Conservation (phyloP, 495 filamentous ascomycete species). For the Aspergillus sclerotioniger region DNA sequence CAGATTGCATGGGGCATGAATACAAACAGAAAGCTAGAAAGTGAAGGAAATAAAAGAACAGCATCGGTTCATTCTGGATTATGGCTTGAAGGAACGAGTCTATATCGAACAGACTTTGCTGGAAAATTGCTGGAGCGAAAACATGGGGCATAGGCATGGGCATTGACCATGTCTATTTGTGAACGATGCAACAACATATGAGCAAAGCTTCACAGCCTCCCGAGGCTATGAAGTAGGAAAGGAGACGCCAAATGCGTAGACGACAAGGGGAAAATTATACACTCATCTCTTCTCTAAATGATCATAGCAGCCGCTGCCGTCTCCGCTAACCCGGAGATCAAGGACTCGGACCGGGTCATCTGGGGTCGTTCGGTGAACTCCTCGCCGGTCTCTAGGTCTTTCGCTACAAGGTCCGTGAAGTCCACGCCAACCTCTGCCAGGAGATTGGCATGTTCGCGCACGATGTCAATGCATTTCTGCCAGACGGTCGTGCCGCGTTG, state of each 20-base stretch:
- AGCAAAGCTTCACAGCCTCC: neutral
- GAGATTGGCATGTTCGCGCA: constrained; percentile 75
- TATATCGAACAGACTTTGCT: neutral
- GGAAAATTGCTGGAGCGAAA: neutral
- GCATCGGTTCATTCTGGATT: neutral
- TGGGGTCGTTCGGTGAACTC: constrained; percentile 22
- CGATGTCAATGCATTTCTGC: constrained; percentile 79
- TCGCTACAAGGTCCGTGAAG: constrained; percentile 69
- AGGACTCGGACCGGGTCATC: constrained; percentile 28
- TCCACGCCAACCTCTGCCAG: constrained; percentile 86
- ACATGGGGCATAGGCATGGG: too few species aligned
- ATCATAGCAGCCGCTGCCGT: constrained; percentile 10
- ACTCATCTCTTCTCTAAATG: neutral
- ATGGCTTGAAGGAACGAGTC: neutral
- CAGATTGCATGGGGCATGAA: neutral
- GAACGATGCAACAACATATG: neutral
- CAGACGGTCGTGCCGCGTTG: constrained; percentile 66
- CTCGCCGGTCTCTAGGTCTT: constrained; percentile 36
- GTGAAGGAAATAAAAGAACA: neutral
- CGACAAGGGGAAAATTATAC: neutral
- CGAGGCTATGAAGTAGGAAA: neutral
- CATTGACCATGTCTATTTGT: too few species aligned
- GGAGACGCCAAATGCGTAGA: neutral
- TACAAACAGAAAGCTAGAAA: neutral
- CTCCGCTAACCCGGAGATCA: constrained; percentile 24